Evolutionary conservation across 148 eudicot genomes (phyloP).

Genomic region (Suaeda aralocaspica): DNA sequence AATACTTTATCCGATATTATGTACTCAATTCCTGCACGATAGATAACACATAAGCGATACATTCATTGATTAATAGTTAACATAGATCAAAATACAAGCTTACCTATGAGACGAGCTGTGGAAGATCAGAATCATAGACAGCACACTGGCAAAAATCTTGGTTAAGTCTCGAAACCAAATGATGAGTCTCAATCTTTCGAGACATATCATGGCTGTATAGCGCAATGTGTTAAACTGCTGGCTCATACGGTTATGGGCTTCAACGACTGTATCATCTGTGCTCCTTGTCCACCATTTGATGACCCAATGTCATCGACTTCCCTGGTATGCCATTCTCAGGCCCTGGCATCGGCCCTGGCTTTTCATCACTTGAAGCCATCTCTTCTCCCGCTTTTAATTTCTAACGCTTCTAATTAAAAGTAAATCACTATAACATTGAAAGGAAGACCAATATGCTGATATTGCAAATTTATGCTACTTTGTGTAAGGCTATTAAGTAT

Average conservation of each 20-base stretch:
- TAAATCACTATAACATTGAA: too few species aligned
- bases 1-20: conserved; percentile 45
- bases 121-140: conserved; percentile 63
- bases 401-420: too few species aligned
- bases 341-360: conserved; percentile 26
- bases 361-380: conserved; percentile 29
- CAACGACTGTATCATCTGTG: conserved; percentile 54
- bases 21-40: conserved; percentile 53
- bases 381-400: not conserved
- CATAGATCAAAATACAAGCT: too few species aligned
- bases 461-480: too few species aligned
- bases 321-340: conserved; percentile 46
- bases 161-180: conserved; percentile 51
- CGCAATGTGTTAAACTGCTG: conserved; percentile 70
- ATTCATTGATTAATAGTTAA: not conserved
- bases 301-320: conserved; percentile 46
- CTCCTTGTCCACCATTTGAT: conserved; percentile 64
- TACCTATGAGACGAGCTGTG: conserved; percentile 69
- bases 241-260: conserved; percentile 54
- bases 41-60: too few species aligned
- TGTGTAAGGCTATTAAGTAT: too few species aligned
- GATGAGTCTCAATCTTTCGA: conserved; percentile 85
- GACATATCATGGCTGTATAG: conserved; percentile 66
- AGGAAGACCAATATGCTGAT: too few species aligned
- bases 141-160: conserved; percentile 78